Conservation (phyloP, 108 stramenopile species). For the Ochromonas danica region DNA sequence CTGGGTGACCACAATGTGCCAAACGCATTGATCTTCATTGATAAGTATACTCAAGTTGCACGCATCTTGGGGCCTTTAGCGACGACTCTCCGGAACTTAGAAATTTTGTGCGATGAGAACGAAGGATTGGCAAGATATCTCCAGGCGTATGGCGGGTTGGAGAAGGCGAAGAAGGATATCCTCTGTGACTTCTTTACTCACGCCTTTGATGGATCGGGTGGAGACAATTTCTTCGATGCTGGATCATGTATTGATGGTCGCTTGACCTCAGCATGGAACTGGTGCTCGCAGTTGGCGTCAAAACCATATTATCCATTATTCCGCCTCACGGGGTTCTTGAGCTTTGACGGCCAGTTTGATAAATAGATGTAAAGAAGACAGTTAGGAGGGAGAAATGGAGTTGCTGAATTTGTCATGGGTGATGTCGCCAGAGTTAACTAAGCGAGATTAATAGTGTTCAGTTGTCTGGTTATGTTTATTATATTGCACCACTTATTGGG, state of each 20-base stretch:
- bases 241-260: slow-evolving; percentile 71
- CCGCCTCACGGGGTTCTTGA: slow-evolving; percentile 69
- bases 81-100: slow-evolving; percentile 62
- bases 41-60: slow-evolving; percentile 80
- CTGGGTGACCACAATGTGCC: slow-evolving; percentile 82
- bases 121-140: slow-evolving; percentile 56
- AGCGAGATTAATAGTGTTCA: too few relatives aligned
- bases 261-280: slow-evolving; percentile 77
- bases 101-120: slow-evolving; percentile 59
- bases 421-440: too few relatives aligned
- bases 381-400: too few relatives aligned
- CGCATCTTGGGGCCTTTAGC: slow-evolving; percentile 75
- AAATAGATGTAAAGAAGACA: slow-evolving; percentile 27
- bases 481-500: too few relatives aligned
- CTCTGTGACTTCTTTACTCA: slow-evolving; percentile 76
- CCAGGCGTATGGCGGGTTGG: slow-evolving; percentile 65
- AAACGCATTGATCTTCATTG: slow-evolving; percentile 74
- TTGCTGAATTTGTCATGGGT: too few relatives aligned
- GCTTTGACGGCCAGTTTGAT: slow-evolving; percentile 72
- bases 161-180: slow-evolving; percentile 65
- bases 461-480: too few relatives aligned
- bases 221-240: slow-evolving; percentile 19
- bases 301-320: slow-evolving; percentile 72
- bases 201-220: slow-evolving; percentile 68
- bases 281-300: slow-evolving; percentile 68